Evolutionary conservation across 1,284 basidiomycete species (phyloP).

Genomic region (Cryptococcus maquisensis): DNA sequence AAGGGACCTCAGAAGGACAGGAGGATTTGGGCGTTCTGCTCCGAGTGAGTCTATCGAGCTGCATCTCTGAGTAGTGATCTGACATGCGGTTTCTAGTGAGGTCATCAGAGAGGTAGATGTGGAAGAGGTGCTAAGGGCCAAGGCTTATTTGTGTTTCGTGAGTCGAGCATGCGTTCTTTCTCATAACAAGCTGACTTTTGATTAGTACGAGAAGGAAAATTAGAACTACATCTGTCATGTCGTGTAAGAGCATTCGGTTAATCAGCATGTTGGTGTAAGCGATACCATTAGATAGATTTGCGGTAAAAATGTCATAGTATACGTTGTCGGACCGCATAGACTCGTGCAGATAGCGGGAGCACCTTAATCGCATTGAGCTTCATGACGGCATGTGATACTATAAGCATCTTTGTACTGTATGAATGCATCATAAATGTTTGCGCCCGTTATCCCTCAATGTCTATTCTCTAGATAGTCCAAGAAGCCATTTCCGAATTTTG

Average conservation of each 20-base stretch:
- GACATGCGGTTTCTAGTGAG: constrained; percentile 52
- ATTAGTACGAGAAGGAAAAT: background rate
- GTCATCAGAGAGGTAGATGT: constrained; percentile 70
- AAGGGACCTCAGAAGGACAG: constrained; percentile 39
- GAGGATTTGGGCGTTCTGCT: constrained; percentile 83
- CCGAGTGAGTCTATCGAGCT: constrained; percentile 50
- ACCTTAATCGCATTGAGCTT: too few relatives aligned
- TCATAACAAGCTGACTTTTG: background rate
- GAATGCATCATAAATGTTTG: background rate
- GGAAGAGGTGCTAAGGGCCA: constrained; percentile 82
- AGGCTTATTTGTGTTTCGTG: constrained; percentile 68
- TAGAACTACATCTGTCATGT: background rate
- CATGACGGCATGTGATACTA: too few relatives aligned
- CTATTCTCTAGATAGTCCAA: constrained; percentile 40
- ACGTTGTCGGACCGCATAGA: too few relatives aligned
- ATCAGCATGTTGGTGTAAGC: too few relatives aligned
- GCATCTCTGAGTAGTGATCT: background rate
- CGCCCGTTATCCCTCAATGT: background rate
- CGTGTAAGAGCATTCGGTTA: background rate
- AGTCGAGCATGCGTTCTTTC: constrained; percentile 12
- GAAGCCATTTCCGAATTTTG: constrained; percentile 42
- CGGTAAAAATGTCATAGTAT: too few relatives aligned
- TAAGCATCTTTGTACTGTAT: background rate
- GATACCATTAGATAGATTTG: too few relatives aligned
- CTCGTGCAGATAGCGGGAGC: too few relatives aligned